A percentile compares a stretch with the other conserved stretches of the same genome.
Conservation (phyloP, 176 grass and related monocot genomes). For the Hyparrhenia diplandra region DNA sequence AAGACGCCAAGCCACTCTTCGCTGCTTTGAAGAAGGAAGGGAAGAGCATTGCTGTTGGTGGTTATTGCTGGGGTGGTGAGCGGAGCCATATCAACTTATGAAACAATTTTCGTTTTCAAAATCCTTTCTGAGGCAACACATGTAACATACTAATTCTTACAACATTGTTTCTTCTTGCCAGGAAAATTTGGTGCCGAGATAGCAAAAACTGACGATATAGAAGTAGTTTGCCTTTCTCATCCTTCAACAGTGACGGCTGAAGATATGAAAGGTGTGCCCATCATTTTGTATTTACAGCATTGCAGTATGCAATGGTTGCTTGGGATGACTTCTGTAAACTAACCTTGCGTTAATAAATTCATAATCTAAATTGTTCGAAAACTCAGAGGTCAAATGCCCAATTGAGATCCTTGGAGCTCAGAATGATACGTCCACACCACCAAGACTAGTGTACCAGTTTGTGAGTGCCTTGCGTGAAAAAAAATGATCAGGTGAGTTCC, state of each 20-base stretch:
- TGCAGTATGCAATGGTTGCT: no score
- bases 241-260: background rate
- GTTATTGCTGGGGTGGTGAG: slow-evolving; percentile 42
- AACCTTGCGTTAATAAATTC: background rate
- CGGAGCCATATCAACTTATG: background rate
- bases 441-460: background rate
- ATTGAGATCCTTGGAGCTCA: slow-evolving; percentile 39
- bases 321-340: background rate
- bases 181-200: slow-evolving; percentile 15
- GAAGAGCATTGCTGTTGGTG: slow-evolving; percentile 8
- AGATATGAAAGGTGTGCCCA: slow-evolving; percentile 26
- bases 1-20: slow-evolving; percentile 28
- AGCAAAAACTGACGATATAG: slow-evolving; percentile 8
- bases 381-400: slow-evolving; percentile 15
- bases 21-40: background rate
- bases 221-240: slow-evolving; percentile 30
- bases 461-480: background rate
- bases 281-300: background rate
- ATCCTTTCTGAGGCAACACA: background rate
- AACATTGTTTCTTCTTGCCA: background rate
- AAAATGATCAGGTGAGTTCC: background rate
- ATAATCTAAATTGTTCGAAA: background rate
- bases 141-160: background rate
- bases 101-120: background rate
- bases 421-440: slow-evolving; percentile 6